A percentile compares a stretch with the other conserved stretches of the same genome.
Evolutionary conservation across 495 filamentous ascomycete species (phyloP).

Genomic region (Podospora fimiseda): DNA sequence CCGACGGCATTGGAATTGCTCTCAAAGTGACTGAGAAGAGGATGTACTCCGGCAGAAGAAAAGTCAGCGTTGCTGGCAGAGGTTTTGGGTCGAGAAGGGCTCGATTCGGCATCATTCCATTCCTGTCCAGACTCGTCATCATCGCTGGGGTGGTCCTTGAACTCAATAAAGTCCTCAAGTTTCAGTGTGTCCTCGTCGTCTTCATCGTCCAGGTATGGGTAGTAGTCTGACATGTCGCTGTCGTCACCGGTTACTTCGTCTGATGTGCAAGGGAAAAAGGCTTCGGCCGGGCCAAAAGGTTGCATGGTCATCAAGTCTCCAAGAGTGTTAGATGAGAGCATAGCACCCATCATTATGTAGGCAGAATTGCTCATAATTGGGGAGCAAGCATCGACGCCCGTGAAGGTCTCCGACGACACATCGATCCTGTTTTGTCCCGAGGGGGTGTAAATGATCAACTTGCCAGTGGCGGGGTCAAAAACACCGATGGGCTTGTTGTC

Average conservation of each 20-base stretch:
- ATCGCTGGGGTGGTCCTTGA: conserved; percentile 53
- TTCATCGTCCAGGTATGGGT: conserved; percentile 41
- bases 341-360: conserved; percentile 71
- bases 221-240: conserved; percentile 26
- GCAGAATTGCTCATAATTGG: conserved; percentile 63
- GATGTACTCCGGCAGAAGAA: conserved; percentile 24
- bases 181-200: conserved; percentile 63
- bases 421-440: conserved; percentile 33
- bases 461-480: conserved; percentile 61
- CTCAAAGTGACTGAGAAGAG: conserved; percentile 61
- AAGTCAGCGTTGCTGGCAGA: conserved; percentile 41
- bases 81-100: conserved; percentile 47
- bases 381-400: conserved; percentile 35
- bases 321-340: conserved; percentile 46
- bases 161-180: conserved; percentile 67
- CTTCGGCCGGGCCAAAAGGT: conserved; percentile 63
- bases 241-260: conserved; percentile 37
- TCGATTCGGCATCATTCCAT: conserved; percentile 41
- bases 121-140: conserved; percentile 43
- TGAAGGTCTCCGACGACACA: conserved; percentile 42
- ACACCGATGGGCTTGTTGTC: conserved; percentile 68
- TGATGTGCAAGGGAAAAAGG: conserved; percentile 64
- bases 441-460: conserved; percentile 60
- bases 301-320: conserved; percentile 56
- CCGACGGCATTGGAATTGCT: conserved; percentile 58